A percentile compares a stretch with the other conserved stretches of the same genome.
These are phyloP conservation scores for Colletotrichum tropicale DNA, from an alignment of 2,329 filamentous ascomycete species.

Conservation along the genomic window DNA sequence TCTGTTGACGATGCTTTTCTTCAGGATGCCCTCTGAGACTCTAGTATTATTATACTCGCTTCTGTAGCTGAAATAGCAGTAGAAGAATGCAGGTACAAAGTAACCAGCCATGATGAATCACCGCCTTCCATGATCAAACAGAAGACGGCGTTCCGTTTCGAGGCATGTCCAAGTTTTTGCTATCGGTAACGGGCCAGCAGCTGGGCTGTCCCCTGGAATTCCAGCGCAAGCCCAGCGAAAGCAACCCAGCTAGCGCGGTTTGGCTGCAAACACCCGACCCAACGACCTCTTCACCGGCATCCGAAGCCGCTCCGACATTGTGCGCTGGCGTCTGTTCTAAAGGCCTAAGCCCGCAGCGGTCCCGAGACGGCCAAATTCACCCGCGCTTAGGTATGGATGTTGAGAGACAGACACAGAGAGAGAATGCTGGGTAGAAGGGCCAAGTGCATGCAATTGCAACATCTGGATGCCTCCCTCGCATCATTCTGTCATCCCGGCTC, in stretches of 20 bases:
- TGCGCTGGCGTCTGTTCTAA: background rate
- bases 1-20: background rate
- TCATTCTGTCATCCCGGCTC: background rate
- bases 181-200: background rate
- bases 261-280: background rate
- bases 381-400: background rate
- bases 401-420: background rate
- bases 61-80: background rate
- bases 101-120: background rate
- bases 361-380: slow-evolving; percentile 10
- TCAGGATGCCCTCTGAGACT: background rate
- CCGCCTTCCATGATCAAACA: background rate
- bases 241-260: background rate
- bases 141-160: background rate
- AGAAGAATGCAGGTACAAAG: background rate
- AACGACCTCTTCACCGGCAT: background rate
- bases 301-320: background rate
- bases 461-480: slow-evolving; percentile 12
- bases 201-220: background rate
- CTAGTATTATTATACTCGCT: background rate
- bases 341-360: background rate
- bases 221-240: background rate
- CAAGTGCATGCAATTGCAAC: background rate
- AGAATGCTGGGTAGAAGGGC: background rate
- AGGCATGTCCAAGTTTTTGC: background rate